A percentile compares a stretch with the other conserved stretches of the same genome.
Conservation (phyloP, 1,284 basidiomycete genomes). For the Paramarasmius palmivorus region DNA sequence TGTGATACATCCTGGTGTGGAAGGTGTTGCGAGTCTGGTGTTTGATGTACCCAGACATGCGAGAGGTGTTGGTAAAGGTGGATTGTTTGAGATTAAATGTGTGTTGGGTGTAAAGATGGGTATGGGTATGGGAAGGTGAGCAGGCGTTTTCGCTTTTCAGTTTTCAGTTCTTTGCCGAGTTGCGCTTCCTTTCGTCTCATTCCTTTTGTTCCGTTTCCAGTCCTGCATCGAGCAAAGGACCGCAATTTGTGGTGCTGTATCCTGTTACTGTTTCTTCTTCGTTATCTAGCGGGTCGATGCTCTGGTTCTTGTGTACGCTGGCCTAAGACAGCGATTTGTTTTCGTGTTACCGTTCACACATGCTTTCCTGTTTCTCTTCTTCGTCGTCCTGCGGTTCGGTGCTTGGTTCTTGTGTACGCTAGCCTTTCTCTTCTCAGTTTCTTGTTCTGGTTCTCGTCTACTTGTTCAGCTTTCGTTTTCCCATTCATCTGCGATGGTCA, state of each 20-base stretch:
- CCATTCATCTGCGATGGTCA: too few species aligned
- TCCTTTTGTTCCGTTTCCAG: too few species aligned
- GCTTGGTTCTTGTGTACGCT: background rate
- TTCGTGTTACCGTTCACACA: too few species aligned
- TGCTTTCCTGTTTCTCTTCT: conserved; percentile 2
- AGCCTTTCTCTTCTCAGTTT: conserved; percentile 6
- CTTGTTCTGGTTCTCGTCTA: background rate
- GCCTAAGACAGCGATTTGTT: too few species aligned
- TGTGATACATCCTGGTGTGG: conserved; percentile 64
- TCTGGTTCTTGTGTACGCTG: too few species aligned
- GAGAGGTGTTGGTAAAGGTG: conserved; percentile 62
- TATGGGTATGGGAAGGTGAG: conserved; percentile 66
- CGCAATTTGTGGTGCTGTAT: too few species aligned
- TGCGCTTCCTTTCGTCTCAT: conserved; percentile 1
- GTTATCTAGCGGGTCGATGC: too few species aligned
- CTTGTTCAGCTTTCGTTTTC: too few species aligned
- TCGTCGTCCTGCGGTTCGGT: background rate
- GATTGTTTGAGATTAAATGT: conserved; percentile 65
- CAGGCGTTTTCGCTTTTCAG: too few species aligned
- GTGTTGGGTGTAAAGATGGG: conserved; percentile 53
- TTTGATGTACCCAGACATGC: conserved; percentile 69
- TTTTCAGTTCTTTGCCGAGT: background rate
- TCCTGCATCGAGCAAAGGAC: too few species aligned
- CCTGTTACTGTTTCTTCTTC: too few species aligned
- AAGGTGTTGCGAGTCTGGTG: conserved; percentile 74